A percentile compares a stretch with the other conserved stretches of the same genome.
phyloP scores from a whole-genome alignment of 768 basidiomycete species.

The Lentinula raphanica region DNA sequence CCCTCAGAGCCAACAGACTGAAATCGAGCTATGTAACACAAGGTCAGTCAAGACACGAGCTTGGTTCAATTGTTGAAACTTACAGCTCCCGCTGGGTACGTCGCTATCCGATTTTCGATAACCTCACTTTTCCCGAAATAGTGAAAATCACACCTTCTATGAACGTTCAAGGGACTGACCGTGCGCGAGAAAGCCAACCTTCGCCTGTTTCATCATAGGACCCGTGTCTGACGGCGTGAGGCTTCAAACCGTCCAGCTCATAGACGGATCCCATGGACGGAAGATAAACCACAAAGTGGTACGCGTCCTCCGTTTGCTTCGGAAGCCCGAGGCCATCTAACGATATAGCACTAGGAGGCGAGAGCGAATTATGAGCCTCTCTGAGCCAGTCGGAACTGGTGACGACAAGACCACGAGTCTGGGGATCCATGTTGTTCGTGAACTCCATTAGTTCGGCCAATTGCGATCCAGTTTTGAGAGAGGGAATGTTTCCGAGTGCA shows the following conservation, averaged over 20 bases:
- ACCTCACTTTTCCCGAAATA: constrained; percentile 50
- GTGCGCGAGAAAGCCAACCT: constrained; percentile 81
- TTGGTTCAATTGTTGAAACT: constrained; percentile 24
- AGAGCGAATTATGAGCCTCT: constrained; percentile 88
- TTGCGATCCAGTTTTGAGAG: constrained; percentile 57
- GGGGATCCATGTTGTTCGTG: constrained; percentile 81
- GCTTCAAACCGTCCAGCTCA: constrained; percentile 90
- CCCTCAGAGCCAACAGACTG: constrained; percentile 82
- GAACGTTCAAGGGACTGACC: constrained; percentile 37
- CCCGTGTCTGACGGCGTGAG: constrained; percentile 78
- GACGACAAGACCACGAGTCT: constrained; percentile 75
- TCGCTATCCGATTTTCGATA: constrained; percentile 83
- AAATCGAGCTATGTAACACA: constrained; percentile 75
- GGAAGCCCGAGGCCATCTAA: constrained; percentile 76
- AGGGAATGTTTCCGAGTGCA: constrained; percentile 77
- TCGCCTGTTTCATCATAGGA: constrained; percentile 58
- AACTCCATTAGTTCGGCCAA: constrained; percentile 73
- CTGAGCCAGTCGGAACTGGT: constrained; percentile 78
- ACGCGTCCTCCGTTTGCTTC: constrained; percentile 74
- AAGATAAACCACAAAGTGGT: constrained; percentile 94
- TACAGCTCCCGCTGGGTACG: constrained; percentile 86
- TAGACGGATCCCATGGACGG: constrained; percentile 81
- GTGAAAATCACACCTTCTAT: neutral
- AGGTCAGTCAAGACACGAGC: neutral
- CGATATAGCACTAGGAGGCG: constrained; percentile 84